Evolutionary conservation across 1,139 yeast species (phyloP), one percentile per base, ranked within the genome.

Genomic region (Scheffersomyces titani): DNA sequence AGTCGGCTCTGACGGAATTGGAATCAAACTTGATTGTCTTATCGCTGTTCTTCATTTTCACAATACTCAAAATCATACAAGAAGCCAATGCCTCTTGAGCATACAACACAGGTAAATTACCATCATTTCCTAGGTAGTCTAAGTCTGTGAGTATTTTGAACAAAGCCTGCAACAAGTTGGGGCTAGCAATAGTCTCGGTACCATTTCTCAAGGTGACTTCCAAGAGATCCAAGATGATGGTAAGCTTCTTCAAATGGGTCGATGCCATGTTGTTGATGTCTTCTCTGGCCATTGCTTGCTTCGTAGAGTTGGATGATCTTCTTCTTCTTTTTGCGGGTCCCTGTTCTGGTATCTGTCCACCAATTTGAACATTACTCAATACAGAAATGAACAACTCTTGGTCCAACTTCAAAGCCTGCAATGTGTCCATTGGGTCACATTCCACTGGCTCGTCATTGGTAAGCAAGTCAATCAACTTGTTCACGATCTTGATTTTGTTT

Each of bases 51-150:
- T 65, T 74, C 75, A 89, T 76, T 21, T 78, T 76, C 53, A 83
- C 79, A 50, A 94, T 88, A 47, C 89, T 81, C 63, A 85, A 84
- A 54, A 87, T 81, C 92, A 94, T 88, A 72, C 97, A 90, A 53
- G 91, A 85, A 2, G 98, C 96, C 62, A 94, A 77, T 0, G 94
- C 86, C 71, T 94, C 98, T 73, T 94, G 97, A 1, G 97, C 89
- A 66, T 93, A 94, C 52, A 90, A 79, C 5, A 93, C 94, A 7
- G 99, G 97, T 59, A 94, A 78, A 59, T 92, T 91, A 46, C 97
- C 97, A 69, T 93, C 98, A 60, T 87, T 87, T 53, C 97, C 97
- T 57, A 94, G 80, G 49, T 96, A 87, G 68, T 93, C 92, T 64
- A 93, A 81, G 69, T 94, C 98, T 53, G 96, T 89, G 54, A 94